phyloP scores from a whole-genome alignment of 208 protist genomes.

The Willaertia magna region DNA sequence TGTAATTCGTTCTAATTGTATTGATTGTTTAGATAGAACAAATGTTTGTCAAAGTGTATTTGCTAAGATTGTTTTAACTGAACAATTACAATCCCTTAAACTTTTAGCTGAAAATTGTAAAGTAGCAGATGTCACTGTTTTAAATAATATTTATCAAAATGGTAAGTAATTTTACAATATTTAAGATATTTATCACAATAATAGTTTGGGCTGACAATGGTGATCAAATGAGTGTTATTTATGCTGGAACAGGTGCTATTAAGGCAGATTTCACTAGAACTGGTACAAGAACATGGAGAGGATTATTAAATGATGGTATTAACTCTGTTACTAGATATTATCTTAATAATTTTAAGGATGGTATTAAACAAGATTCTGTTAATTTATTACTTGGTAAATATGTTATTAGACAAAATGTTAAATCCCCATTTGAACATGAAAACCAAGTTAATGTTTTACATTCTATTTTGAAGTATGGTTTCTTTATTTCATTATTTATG shows the following conservation, averaged over 20 bases:
- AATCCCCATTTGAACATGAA: neutral
- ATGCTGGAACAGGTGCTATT: slow-evolving; percentile 15
- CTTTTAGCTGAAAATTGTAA: neutral
- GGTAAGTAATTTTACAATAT: neutral
- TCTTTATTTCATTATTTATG: neutral
- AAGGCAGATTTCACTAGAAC: slow-evolving; percentile 23
- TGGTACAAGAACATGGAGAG: slow-evolving; percentile 16
- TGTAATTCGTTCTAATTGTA: slow-evolving; percentile 88
- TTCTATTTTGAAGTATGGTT: neutral
- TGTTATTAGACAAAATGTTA: slow-evolving; percentile 7
- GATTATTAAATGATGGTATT: slow-evolving; percentile 58
- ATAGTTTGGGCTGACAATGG: slow-evolving; percentile 20
- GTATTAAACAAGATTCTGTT: slow-evolving; percentile 51
- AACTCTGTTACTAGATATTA: slow-evolving; percentile 68
- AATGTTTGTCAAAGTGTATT: slow-evolving; percentile 71
- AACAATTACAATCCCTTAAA: neutral
- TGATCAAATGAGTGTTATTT: neutral
- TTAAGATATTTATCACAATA: neutral
- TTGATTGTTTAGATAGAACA: slow-evolving; percentile 93
- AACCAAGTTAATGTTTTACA: neutral
- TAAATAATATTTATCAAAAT: neutral
- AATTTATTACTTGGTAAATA: slow-evolving; percentile 64
- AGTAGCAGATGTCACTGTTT: neutral
- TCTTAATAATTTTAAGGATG: slow-evolving; percentile 59
- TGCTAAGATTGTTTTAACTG: neutral